Evolutionary conservation across 2,329 filamentous ascomycete species (phyloP).

Genomic region (Dendrostoma leiphaemia): DNA sequence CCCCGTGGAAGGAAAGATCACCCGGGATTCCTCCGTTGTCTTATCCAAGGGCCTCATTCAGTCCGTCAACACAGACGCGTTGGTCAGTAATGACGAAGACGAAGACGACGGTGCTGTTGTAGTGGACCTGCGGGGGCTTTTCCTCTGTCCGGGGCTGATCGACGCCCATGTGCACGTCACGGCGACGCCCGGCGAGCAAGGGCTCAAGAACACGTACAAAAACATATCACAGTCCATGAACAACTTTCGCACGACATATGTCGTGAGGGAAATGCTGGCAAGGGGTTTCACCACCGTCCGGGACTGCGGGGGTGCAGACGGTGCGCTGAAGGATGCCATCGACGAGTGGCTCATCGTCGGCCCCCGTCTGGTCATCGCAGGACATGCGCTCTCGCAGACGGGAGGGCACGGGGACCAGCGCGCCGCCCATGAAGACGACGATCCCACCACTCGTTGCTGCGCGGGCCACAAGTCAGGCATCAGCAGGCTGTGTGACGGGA

Average conservation of each 20-base stretch:
- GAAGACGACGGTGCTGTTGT: background rate
- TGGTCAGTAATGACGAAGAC: no score
- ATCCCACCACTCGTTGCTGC: constrained; percentile 37
- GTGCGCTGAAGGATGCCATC: constrained; percentile 45
- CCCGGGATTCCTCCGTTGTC: background rate
- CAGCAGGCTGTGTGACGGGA: constrained; percentile 44
- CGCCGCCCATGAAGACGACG: constrained; percentile 29
- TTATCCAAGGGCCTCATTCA: background rate
- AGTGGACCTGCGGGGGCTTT: background rate
- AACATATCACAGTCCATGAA: constrained; percentile 20
- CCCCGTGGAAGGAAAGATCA: background rate
- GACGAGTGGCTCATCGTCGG: constrained; percentile 43
- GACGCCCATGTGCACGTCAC: constrained; percentile 8
- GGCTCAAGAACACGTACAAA: background rate
- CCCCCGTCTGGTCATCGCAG: constrained; percentile 45
- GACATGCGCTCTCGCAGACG: constrained; percentile 45
- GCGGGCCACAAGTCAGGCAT: constrained; percentile 34
- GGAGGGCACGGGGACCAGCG: constrained; percentile 48
- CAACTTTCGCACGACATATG: constrained; percentile 35
- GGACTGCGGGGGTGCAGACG: constrained; percentile 46
- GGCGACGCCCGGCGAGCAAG: background rate
- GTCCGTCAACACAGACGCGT: background rate
- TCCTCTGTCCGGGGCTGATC: constrained; percentile 13
- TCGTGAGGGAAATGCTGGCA: constrained; percentile 40
- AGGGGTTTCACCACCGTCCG: constrained; percentile 50